These are phyloP conservation scores for Gillenia trifoliata DNA, from an alignment of 306 rosid species.

Conservation along the genomic window DNA sequence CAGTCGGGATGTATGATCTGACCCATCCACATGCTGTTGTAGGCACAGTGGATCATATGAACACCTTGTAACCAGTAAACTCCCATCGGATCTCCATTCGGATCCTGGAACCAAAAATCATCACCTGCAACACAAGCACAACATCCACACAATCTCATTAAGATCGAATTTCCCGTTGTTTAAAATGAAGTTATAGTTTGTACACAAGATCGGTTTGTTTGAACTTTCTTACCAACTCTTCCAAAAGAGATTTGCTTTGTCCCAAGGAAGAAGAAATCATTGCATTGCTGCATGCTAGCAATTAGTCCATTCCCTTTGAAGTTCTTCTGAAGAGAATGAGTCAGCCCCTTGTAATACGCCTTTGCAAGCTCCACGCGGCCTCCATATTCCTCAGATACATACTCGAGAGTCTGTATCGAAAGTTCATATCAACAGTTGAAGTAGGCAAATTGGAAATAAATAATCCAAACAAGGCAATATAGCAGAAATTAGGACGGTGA, in stretches of 20 bases:
- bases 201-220: background rate
- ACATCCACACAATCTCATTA: background rate
- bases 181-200: background rate
- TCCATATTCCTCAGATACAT: conserved; percentile 61
- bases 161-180: background rate
- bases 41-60: conserved; percentile 87
- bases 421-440: background rate
- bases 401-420: conserved; percentile 53
- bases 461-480: background rate
- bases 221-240: conserved; percentile 57
- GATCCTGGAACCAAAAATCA: conserved; percentile 95
- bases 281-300: conserved; percentile 94
- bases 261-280: conserved; percentile 88
- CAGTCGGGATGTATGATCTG: conserved; percentile 88
- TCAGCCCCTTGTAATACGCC: conserved; percentile 61
- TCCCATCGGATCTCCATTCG: conserved; percentile 89
- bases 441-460: background rate
- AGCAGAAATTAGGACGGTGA: background rate
- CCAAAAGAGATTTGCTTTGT: conserved; percentile 64
- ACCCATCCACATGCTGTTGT: conserved; percentile 96
- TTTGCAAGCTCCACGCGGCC: conserved; percentile 83
- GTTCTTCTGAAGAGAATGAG: conserved; percentile 59
- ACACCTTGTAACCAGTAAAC: conserved; percentile 81
- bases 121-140: conserved; percentile 45
- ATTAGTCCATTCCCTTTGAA: conserved; percentile 73